Conservation (phyloP, 2,329 filamentous ascomycete genomes). For the Raffaelea ambrosiae region DNA sequence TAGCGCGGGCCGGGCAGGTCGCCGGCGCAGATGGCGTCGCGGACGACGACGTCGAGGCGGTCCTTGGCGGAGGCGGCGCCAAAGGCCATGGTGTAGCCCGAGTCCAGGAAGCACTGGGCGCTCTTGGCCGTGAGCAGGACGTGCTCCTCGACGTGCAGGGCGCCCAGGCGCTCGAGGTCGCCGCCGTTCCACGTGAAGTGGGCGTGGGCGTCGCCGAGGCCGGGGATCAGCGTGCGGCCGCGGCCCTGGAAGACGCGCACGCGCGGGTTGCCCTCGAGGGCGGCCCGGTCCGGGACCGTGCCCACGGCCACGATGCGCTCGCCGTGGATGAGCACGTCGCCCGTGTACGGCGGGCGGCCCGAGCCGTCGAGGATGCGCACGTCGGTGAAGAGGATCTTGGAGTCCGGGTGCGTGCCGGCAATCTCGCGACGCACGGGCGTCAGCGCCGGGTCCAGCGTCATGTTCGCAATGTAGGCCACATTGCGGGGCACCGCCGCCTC, state of each 20-base stretch:
- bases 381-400: background rate
- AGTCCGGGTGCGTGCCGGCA: background rate
- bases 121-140: background rate
- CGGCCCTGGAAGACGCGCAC: background rate
- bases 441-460: background rate
- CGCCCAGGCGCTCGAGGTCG: background rate
- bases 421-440: background rate
- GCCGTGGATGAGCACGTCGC: constrained; percentile 1
- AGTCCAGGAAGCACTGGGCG: background rate
- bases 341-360: background rate
- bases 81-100: no score
- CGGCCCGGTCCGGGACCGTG: background rate
- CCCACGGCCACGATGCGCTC: background rate
- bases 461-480: background rate
- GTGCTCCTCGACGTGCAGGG: background rate
- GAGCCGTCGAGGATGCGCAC: background rate
- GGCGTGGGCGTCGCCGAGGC: background rate
- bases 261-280: background rate
- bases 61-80: no score
- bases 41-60: no score
- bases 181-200: background rate
- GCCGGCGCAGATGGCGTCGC: no score
- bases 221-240: background rate
- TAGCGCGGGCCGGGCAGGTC: no score
- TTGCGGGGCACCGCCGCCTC: background rate